A percentile compares a stretch with the other conserved stretches of the same genome.
Conservation (phyloP, 169 alveolate genomes). For the Haemoproteus tartakovskyi region DNA sequence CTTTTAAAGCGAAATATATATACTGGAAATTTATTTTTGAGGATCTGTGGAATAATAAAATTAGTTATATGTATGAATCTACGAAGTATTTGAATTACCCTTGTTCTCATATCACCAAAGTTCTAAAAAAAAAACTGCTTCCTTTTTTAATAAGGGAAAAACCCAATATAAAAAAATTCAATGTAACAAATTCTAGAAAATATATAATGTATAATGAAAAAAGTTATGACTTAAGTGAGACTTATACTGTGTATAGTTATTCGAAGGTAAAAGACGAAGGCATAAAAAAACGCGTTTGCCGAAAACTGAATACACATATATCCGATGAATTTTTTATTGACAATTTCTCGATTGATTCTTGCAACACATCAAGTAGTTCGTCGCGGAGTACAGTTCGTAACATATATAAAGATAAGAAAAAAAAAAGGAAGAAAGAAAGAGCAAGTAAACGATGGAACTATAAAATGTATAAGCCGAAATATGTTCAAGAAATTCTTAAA, state of each 20-base stretch:
- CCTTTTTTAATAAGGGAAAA: constrained; percentile 38
- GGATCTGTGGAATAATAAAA: constrained; percentile 53
- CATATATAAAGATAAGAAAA: not conserved
- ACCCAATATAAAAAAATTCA: constrained; percentile 20
- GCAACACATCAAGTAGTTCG: no score
- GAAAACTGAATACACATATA: constrained; percentile 8
- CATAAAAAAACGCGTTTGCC: no score
- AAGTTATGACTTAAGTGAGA: constrained; percentile 12
- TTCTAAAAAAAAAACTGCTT: constrained; percentile 25
- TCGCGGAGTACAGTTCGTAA: not conserved
- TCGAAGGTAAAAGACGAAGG: not conserved
- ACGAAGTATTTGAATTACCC: constrained; percentile 17
- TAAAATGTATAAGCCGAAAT: no score
- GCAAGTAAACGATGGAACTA: no score
- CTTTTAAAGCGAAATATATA: constrained; percentile 25
- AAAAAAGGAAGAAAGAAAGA: not conserved
- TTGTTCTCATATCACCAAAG: constrained; percentile 2
- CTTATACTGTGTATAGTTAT: constrained; percentile 2
- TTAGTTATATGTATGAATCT: constrained; percentile 23
- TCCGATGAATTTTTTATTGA: constrained; percentile 49
- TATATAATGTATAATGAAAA: constrained; percentile 22
- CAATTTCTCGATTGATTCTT: constrained; percentile 19
- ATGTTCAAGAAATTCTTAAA: no score
- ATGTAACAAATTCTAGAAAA: constrained; percentile 11
- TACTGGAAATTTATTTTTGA: constrained; percentile 59